Evolutionary conservation across 176 grass and related monocot species (phyloP), one percentile per base, ranked within the genome.

Genomic region (Saccharum officinarum): DNA sequence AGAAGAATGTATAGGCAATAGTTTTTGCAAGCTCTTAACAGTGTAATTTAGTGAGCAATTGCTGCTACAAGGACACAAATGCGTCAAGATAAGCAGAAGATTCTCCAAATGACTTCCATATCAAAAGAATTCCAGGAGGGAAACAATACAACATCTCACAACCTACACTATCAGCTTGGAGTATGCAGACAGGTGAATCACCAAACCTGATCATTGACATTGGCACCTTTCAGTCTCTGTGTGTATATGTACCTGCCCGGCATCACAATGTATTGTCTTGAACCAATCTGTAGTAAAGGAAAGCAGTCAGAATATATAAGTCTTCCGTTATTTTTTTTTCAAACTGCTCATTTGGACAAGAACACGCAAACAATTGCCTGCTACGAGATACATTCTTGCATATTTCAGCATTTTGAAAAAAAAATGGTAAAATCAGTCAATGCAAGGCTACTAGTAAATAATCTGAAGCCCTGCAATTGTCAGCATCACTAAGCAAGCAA

Each of bases 171-270:
- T 78, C 31, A 70, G 76, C 17, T 49, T 50, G 22, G 13, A 76
- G 45, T 63, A 76, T 73, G 70, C 28, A 74, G 15, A 15, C 4
- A 70, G 41, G n/a, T 30, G 45, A 46, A 78, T 26, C 26, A 83
- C 9, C 71, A 80, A 74, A 90, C 89, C 89, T 90, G 75, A 69
- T 90, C 89, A 68, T 90, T 69, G 69, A 82, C 91, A 84, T 91
- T 94, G 69, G 96, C 93, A 6, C 81, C 96, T 85, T 95, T 98
- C 86, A 95, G 89, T 70, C 93, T 90, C 46, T 94, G 91, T 0
- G 93, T 94, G 76, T 92, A 87, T 71, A 90, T 90, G 22, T 90
- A 90, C 68, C 89, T 76, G 22, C 89, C 89, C 3, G 89, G 80
- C 84, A 90, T 90, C 89, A 90, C 89, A 83, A 90, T 90, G 84